Percentiles rank a stretch among this genome's conserved stretches.
Conservation (phyloP, 1,284 basidiomycete species). For the Pseudozyma sp. region DNA sequence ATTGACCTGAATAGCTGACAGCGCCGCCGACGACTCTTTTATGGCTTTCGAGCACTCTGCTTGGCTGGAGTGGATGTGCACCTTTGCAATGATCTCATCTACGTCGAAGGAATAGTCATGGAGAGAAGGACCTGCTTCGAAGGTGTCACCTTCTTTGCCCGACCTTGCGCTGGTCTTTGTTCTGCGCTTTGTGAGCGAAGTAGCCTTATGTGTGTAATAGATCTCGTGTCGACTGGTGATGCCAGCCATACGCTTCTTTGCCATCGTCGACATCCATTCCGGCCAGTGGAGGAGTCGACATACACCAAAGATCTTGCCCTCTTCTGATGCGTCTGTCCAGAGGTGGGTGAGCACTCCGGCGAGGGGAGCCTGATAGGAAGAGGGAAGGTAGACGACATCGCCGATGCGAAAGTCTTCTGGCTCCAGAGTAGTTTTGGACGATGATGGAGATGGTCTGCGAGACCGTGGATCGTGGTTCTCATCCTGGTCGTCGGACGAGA, state of each 20-base stretch:
- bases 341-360: conserved; percentile 49
- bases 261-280: conserved; percentile 54
- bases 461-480: conserved; percentile 28
- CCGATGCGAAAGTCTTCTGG: conserved; percentile 45
- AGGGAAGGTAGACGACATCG: conserved; percentile 50
- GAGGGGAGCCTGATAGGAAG: conserved; percentile 49
- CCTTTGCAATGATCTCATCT: conserved; percentile 48
- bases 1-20: conserved; percentile 14
- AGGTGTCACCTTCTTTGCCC: conserved; percentile 42
- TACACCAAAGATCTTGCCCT: conserved; percentile 51
- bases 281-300: conserved; percentile 53
- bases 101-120: conserved; percentile 51
- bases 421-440: conserved; percentile 21
- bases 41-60: conserved; percentile 30
- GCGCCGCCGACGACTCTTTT: conserved; percentile 34
- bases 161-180: conserved; percentile 41
- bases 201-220: conserved; percentile 56
- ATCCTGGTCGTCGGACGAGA: conserved; percentile 14
- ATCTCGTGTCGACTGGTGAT: conserved; percentile 53
- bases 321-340: conserved; percentile 40
- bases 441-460: conserved; percentile 15
- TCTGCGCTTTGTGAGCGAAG: conserved; percentile 30
- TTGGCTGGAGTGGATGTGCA: conserved; percentile 27
- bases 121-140: conserved; percentile 44
- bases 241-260: conserved; percentile 49